Conservation (phyloP, 192 early-diverging fungal genomes). For the Backusella westeae region DNA sequence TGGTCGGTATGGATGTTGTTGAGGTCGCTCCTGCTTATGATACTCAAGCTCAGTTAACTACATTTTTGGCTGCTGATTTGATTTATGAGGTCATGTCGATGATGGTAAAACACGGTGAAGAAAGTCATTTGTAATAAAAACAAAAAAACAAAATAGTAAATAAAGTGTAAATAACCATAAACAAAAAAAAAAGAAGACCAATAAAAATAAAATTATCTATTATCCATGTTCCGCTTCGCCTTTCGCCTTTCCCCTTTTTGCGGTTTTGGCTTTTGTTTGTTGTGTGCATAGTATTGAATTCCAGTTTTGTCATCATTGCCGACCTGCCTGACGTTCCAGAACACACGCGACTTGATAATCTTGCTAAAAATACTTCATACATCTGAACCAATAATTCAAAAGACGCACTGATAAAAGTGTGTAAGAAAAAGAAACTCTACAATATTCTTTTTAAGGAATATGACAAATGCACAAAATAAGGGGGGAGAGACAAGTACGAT, state of each 20-base stretch:
- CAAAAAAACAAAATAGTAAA: background rate
- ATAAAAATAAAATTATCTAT: background rate
- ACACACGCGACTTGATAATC: background rate
- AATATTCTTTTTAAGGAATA: background rate
- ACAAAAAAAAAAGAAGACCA: background rate
- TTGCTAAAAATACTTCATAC: background rate
- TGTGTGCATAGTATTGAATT: background rate
- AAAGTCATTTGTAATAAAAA: background rate
- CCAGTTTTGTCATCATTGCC: slow-evolving; percentile 3
- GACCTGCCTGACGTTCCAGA: background rate
- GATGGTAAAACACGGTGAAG: slow-evolving; percentile 31
- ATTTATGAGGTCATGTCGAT: slow-evolving; percentile 32
- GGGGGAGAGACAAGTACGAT: background rate
- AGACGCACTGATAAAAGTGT: slow-evolving; percentile 4
- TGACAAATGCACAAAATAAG: background rate
- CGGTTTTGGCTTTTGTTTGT: background rate
- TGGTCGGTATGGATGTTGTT: slow-evolving; percentile 44
- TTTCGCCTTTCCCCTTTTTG: background rate
- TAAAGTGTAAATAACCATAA: background rate
- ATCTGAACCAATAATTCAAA: background rate
- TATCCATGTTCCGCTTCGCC: background rate
- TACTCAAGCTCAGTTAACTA: slow-evolving; percentile 40
- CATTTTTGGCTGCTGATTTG: slow-evolving; percentile 29
- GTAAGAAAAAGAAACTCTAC: background rate
- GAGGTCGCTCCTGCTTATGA: slow-evolving; percentile 47